Evolutionary conservation across 2,329 filamentous ascomycete species (phyloP), one percentile per base, ranked within the genome.

Genomic region (Fusarium tjaetaba): DNA sequence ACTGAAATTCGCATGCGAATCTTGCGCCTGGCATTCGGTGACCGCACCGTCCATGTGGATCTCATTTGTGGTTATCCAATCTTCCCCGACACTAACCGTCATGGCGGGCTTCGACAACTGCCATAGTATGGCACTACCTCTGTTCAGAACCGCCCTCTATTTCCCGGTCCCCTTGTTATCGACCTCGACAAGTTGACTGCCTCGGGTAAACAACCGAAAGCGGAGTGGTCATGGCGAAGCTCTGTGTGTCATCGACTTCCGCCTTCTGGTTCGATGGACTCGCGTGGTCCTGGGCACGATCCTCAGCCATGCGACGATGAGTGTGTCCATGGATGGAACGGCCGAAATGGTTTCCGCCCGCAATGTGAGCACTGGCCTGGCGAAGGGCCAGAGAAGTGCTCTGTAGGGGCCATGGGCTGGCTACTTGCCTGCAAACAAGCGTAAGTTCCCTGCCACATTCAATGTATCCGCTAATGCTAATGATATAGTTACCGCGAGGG

Each of bases 371-470:
- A 67, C 18, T 79, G 76, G 75, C 75, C 76, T 1, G 72, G 75
- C 2, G 43, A 70, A 15, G 55, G 51, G 14, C 70, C 77, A 1
- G 18, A 56, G 5, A 75, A 75, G 45, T 78, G 74, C 45, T 61
- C 36, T 1, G 58, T 81, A 20, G 81, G 80, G 1, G 73, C 72
- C 1, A 73, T 81, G 72, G 80, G 78, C 6, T 82, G 80, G 79
- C 72, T 82, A 3, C 67, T 76, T 4, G 68, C 73, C 18, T 82
- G 80, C 55, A 74, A 77, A 20, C 77, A 80, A 68, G 80, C 81
- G 74, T 79, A 16, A 79, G 30, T n/a, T n/a, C n/a, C n/a, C n/a
- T n/a, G n/a, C n/a, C n/a, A n/a, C n/a, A n/a, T n/a, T n/a, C n/a
- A n/a, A n/a, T n/a, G n/a, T n/a, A n/a, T n/a, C n/a, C n/a, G n/a